A percentile compares a stretch with the other conserved stretches of the same genome.
phyloP scores from a whole-genome alignment of 2,329 filamentous ascomycete species.

The Cladosporium sp. region DNA sequence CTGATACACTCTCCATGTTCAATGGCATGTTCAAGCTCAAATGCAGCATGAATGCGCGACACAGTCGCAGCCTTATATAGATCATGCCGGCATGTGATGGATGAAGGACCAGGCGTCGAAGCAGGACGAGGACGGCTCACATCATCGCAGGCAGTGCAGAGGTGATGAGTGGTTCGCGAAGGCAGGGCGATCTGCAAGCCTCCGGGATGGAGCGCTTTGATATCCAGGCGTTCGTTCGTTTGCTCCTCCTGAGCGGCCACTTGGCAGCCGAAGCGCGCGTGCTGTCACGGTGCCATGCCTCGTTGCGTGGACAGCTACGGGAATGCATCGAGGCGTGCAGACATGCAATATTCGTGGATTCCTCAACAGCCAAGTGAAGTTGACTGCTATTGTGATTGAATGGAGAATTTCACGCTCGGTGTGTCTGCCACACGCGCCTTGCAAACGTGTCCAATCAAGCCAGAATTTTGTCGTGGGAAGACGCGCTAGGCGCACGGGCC shows the following conservation, averaged over 20 bases:
- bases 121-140: neutral
- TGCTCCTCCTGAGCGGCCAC: neutral
- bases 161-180: slow-evolving; percentile 8
- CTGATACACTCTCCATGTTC: no score
- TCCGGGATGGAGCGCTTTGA: slow-evolving; percentile 6
- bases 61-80: no score
- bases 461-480: neutral
- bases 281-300: no score
- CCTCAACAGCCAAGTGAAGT: neutral
- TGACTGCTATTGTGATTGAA: no score
- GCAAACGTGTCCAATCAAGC: neutral
- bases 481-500: neutral
- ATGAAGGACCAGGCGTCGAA: neutral
- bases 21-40: no score
- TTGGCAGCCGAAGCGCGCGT: no score
- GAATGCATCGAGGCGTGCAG: no score
- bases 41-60: no score
- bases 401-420: neutral
- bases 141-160: neutral
- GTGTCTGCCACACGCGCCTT: no score
- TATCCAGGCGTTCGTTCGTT: slow-evolving; percentile 9
- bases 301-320: no score
- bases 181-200: slow-evolving; percentile 11
- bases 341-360: no score
- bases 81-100: neutral